Base-by-base conservation (phyloP, 2,329 filamentous ascomycete genomes). In the Gnomoniopsis smithogilvyi region DNA sequence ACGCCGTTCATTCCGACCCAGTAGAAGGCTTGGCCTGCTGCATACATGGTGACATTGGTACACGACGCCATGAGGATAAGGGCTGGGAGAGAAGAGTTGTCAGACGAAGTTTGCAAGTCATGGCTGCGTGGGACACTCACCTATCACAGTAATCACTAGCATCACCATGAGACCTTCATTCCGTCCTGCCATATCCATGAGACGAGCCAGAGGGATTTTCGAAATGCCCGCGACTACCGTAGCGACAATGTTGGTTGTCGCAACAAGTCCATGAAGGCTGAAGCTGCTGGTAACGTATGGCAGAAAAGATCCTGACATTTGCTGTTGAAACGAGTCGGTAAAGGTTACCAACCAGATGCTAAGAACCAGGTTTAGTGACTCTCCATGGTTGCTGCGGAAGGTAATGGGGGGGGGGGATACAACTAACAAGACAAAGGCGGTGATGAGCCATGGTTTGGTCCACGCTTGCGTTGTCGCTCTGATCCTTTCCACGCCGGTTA, bases 401-500 rank as follows among this genome's bases (percentile, higher is more conserved):
- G 2, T 11, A 3, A 1, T 17, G 15, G 15, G 10, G 6, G 21
- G 7, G 34, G 7, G 21, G 14, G 3, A 19, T 22, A 6, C 10
- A 14, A 21, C 76, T 66, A 68, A 80, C 78, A 78, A 67, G 41
- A 67, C 51, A 59, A 80, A 81, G 41, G 78, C 75, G 1, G 69
- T 21, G n/a, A 76, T 71, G 15, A 81, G 69, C 53, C 78, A 69
- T 34, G 64, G 64, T 48, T 60, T 73, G 1, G 72, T 69, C 77
- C 78, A 79, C 38, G 76, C 75, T 47, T 74, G 76, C 30, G 79
- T 76, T 10, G 75, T 73, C 15, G 78, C 79, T 65, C 80, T 76
- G n/a, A 80, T 74, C 54, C 76, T 76, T 59, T 76, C 73, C 19
- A 81, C 77, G 68, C 79, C 79, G 10, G 70, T 68, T 66, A 80